A percentile compares a stretch with the other conserved stretches of the same genome.
Evolutionary conservation across 192 early-diverging fungal genomes (phyloP).

Genomic region (Obelidium mucronatum): DNA sequence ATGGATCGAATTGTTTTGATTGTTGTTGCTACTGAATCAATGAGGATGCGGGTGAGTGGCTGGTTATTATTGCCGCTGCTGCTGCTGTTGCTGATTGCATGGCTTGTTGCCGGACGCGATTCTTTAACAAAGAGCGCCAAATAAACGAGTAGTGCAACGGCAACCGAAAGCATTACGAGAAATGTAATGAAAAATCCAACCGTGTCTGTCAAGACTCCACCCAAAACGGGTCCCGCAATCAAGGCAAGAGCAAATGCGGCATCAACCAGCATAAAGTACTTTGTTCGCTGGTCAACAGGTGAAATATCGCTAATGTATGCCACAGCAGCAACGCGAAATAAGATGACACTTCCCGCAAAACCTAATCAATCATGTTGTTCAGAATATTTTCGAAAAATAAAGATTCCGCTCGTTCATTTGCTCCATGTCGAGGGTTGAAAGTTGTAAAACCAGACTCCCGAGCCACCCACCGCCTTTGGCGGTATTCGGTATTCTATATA

Average conservation of each 20-base stretch:
- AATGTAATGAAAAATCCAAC: conserved; percentile 11
- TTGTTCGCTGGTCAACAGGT: background rate
- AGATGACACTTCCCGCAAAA: background rate
- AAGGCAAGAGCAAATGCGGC: conserved; percentile 5
- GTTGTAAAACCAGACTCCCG: too few relatives aligned
- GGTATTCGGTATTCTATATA: too few relatives aligned
- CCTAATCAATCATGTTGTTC: too few relatives aligned
- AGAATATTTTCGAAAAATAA: too few relatives aligned
- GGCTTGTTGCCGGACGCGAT: too few relatives aligned
- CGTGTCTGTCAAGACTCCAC: background rate
- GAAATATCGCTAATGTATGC: background rate
- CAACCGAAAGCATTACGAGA: background rate
- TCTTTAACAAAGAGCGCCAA: conserved; percentile 1
- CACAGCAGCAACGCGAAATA: conserved; percentile 2
- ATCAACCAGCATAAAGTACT: conserved; percentile 17
- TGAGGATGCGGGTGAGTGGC: background rate
- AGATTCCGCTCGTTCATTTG: too few relatives aligned
- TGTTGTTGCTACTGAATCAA: background rate
- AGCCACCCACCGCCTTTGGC: background rate
- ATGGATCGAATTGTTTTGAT: background rate
- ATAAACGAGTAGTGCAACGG: background rate
- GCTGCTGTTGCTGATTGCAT: too few relatives aligned
- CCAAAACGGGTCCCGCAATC: conserved; percentile 11
- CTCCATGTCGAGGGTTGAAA: too few relatives aligned
- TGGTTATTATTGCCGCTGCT: too few relatives aligned